Percentiles rank a stretch among this genome's conserved stretches.
These are phyloP conservation scores for Fusarium cicatricum DNA, from an alignment of 2,329 filamentous ascomycete genomes.

Conservation along the genomic window DNA sequence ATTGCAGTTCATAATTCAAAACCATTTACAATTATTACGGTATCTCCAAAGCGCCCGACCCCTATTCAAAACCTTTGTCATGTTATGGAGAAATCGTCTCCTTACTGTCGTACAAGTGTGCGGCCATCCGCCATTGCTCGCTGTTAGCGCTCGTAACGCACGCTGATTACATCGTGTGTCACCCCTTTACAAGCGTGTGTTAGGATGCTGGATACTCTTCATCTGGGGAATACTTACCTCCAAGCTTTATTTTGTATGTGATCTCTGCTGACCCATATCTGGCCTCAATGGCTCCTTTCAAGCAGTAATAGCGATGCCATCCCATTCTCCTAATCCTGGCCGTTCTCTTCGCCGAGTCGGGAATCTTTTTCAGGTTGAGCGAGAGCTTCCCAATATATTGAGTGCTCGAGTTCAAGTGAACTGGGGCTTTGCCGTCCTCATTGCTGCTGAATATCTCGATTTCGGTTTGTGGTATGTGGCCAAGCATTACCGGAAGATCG, in stretches of 20 bases:
- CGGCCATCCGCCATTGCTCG: background rate
- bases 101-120: constrained; percentile 4
- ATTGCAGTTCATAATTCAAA: background rate
- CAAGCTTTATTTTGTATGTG: constrained; percentile 49
- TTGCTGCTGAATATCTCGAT: constrained; percentile 50
- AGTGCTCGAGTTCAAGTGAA: constrained; percentile 44
- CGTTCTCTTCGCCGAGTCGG: constrained; percentile 42
- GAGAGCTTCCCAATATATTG: constrained; percentile 46
- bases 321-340: constrained; percentile 48
- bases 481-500: constrained; percentile 48
- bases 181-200: constrained; percentile 41
- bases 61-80: background rate
- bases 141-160: constrained; percentile 44
- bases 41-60: background rate
- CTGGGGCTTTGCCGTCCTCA: constrained; percentile 43
- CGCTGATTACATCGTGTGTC: constrained; percentile 49
- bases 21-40: background rate
- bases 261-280: constrained; percentile 51
- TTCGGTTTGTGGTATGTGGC: constrained; percentile 48
- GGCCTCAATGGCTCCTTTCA: constrained; percentile 49
- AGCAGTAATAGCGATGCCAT: constrained; percentile 49
- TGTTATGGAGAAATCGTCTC: constrained; percentile 2
- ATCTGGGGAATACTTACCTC: constrained; percentile 40
- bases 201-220: constrained; percentile 7
- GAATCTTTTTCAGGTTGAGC: constrained; percentile 48